phyloP scores from a whole-genome alignment of 1,139 yeast species.

The Lodderomyces elongisporus region DNA sequence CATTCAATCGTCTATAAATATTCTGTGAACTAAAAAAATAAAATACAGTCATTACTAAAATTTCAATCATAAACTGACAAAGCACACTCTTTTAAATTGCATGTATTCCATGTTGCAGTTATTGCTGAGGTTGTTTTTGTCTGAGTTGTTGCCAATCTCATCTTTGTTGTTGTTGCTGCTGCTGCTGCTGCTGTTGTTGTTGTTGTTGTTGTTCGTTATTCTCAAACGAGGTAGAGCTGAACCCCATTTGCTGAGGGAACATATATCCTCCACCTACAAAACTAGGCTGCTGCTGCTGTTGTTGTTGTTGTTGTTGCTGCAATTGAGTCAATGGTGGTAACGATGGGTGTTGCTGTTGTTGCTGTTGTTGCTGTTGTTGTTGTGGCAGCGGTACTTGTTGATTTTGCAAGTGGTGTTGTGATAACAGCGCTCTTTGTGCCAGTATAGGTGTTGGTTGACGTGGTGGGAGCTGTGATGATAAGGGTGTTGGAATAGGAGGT shows the following conservation, averaged over 20 bases:
- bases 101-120: no score
- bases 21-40: no score
- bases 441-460: constrained; percentile 7
- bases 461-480: constrained; percentile 6
- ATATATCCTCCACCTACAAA: constrained; percentile 7
- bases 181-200: background rate
- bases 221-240: background rate
- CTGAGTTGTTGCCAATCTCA: no score
- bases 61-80: no score
- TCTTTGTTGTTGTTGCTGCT: no score
- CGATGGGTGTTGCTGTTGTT: constrained; percentile 3
- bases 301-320: constrained; percentile 8
- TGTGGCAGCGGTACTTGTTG: constrained; percentile 3
- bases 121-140: no score
- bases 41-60: no score
- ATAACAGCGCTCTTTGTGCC: constrained; percentile 1
- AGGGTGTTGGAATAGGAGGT: constrained; percentile 6
- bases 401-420: constrained; percentile 2
- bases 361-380: constrained; percentile 4
- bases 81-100: no score
- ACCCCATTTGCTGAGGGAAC: constrained; percentile 8
- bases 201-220: constrained; percentile 1
- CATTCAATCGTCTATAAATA: no score
- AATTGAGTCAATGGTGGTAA: constrained; percentile 9
- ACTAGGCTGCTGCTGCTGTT: constrained; percentile 2